phyloP scores from a whole-genome alignment of 257 asterid species.

The Sherardia arvensis region DNA sequence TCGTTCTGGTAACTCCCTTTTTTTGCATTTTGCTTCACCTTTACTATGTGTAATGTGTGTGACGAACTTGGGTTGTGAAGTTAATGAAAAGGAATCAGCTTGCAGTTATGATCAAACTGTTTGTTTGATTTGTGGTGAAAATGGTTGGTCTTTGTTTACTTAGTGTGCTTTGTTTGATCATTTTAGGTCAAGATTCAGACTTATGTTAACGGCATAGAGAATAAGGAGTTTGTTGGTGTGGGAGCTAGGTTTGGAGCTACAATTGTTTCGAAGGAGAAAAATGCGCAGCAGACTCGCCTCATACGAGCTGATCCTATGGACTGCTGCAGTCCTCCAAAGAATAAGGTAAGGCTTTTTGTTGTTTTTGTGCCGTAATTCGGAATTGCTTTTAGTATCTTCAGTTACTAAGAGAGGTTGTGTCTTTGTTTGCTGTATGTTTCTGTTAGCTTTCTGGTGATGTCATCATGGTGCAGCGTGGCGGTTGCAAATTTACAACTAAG shows the following conservation, averaged over 20 bases:
- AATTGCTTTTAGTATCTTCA: background rate
- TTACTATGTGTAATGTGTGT: background rate
- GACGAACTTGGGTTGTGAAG: background rate
- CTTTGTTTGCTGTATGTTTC: conserved; percentile 9
- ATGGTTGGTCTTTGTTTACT: background rate
- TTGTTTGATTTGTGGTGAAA: background rate
- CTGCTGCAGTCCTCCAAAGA: conserved; percentile 66
- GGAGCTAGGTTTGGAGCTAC: conserved; percentile 95
- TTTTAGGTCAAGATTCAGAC: conserved; percentile 79
- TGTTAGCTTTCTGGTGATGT: conserved; percentile 71
- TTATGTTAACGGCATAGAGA: conserved; percentile 68
- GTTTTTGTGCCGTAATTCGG: background rate
- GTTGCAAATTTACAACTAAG: conserved; percentile 80
- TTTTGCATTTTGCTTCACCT: background rate
- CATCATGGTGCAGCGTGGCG: conserved; percentile 80
- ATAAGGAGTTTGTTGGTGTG: conserved; percentile 79
- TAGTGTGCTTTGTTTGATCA: background rate
- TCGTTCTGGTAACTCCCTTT: conserved; percentile 53
- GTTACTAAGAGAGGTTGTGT: conserved; percentile 1
- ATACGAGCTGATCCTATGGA: conserved; percentile 88
- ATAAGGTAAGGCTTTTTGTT: conserved; percentile 41
- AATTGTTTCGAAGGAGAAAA: conserved; percentile 89
- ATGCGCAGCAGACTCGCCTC: conserved; percentile 67
- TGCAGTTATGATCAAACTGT: background rate
- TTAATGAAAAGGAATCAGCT: background rate